phyloP scores from a whole-genome alignment of 257 asterid genomes.

The Nicotiana obtusifolia region DNA sequence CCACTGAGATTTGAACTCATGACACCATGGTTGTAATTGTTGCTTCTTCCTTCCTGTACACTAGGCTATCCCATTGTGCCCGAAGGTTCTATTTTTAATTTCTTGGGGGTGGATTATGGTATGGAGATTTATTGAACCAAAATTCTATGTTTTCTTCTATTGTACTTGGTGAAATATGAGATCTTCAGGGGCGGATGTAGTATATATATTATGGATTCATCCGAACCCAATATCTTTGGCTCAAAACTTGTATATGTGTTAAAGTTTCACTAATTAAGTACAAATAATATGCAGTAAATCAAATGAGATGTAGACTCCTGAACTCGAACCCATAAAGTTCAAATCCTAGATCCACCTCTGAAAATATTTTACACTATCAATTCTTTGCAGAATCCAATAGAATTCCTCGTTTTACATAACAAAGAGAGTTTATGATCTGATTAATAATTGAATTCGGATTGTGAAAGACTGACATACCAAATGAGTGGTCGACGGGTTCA shows the following conservation, averaged over 20 bases:
- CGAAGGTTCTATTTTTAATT: neutral
- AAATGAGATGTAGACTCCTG: too few species aligned
- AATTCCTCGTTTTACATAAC: neutral
- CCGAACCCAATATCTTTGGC: too few species aligned
- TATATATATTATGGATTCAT: too few species aligned
- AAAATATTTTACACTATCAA: neutral
- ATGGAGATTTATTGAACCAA: neutral
- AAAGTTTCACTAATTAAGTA: too few species aligned
- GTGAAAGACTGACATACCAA: constrained; percentile 43
- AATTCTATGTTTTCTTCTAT: neutral
- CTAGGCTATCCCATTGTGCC: neutral
- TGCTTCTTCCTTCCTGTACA: neutral
- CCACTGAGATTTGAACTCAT: neutral
- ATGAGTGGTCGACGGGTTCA: constrained; percentile 37
- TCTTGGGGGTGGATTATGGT: neutral
- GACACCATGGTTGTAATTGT: neutral
- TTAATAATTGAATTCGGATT: constrained; percentile 23
- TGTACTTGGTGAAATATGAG: neutral
- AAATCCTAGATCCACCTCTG: too few species aligned
- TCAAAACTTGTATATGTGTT: too few species aligned
- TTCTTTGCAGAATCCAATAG: neutral
- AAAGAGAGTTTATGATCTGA: constrained; percentile 20
- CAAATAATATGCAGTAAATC: too few species aligned
- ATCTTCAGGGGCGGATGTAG: too few species aligned
- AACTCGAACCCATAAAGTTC: too few species aligned